Evolutionary conservation across 1,284 basidiomycete genomes (phyloP).

Genomic region (Leccinum idahoense): DNA sequence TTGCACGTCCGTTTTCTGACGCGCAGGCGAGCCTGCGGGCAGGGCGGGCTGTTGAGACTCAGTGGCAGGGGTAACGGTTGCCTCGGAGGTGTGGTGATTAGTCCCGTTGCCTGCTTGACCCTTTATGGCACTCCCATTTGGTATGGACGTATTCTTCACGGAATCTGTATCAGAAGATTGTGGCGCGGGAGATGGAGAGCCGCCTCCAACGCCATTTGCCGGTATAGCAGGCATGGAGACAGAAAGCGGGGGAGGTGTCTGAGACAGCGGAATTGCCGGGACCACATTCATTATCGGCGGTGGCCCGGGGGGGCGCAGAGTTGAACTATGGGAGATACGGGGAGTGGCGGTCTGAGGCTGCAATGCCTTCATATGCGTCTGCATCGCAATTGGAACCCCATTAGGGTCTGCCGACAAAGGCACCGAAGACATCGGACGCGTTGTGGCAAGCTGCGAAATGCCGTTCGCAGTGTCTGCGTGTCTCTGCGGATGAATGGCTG

Average conservation of each 20-base stretch:
- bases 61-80: slow-evolving; percentile 12
- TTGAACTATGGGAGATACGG: slow-evolving; percentile 48
- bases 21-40: slow-evolving; percentile 27
- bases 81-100: slow-evolving; percentile 22
- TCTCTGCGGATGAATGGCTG: slow-evolving; percentile 38
- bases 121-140: slow-evolving; percentile 1
- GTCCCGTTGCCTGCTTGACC: slow-evolving; percentile 31
- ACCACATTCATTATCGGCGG: slow-evolving; percentile 26
- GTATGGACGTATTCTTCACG: slow-evolving; percentile 12
- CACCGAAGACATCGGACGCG: slow-evolving; percentile 23
- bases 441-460: slow-evolving; percentile 21
- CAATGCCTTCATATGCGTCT: slow-evolving; percentile 51
- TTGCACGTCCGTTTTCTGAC: slow-evolving; percentile 43
- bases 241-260: slow-evolving; percentile 17
- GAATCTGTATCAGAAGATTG: slow-evolving; percentile 22
- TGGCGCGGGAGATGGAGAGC: slow-evolving; percentile 21
- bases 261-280: slow-evolving; percentile 15
- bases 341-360: slow-evolving; percentile 43
- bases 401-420: slow-evolving; percentile 30
- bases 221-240: slow-evolving; percentile 3
- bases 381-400: slow-evolving; percentile 46
- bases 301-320: slow-evolving; percentile 30
- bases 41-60: slow-evolving; percentile 18
- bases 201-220: slow-evolving; percentile 9
- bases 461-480: slow-evolving; percentile 28